phyloP scores from a whole-genome alignment of 2,329 filamentous ascomycete species.

The Periconia sp. region DNA sequence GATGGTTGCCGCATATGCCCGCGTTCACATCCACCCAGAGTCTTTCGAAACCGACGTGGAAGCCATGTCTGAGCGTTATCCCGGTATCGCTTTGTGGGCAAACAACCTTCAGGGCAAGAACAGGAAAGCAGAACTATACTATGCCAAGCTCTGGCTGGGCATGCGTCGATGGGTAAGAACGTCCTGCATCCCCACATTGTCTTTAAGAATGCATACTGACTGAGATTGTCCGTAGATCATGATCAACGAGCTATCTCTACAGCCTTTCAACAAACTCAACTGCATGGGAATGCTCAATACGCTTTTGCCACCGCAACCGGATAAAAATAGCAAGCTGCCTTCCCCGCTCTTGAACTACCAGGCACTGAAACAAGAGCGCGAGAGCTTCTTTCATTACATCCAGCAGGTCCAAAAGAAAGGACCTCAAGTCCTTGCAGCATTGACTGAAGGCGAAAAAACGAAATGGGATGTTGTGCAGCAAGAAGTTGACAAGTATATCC shows the following conservation, averaged over 20 bases:
- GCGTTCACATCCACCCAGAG: slow-evolving; percentile 55
- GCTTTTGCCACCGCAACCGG: slow-evolving; percentile 60
- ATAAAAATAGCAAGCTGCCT: slow-evolving; percentile 39
- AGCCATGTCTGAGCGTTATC: slow-evolving; percentile 53
- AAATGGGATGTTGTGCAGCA: slow-evolving; percentile 56
- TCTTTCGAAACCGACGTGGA: slow-evolving; percentile 51
- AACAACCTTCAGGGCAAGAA: slow-evolving; percentile 50
- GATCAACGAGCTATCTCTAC: slow-evolving; percentile 65
- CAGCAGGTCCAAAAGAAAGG: slow-evolving; percentile 59
- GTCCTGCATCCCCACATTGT: background rate
- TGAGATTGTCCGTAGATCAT: slow-evolving; percentile 50
- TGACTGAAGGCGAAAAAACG: slow-evolving; percentile 57
- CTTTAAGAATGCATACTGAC: slow-evolving; percentile 14
- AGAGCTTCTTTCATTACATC: slow-evolving; percentile 65
- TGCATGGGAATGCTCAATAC: slow-evolving; percentile 70
- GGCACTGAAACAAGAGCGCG: slow-evolving; percentile 59
- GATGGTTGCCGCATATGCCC: slow-evolving; percentile 55
- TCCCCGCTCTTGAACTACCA: slow-evolving; percentile 55
- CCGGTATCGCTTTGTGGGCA: slow-evolving; percentile 60
- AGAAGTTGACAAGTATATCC: slow-evolving; percentile 60
- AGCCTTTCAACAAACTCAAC: slow-evolving; percentile 65
- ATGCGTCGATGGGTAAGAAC: slow-evolving; percentile 64
- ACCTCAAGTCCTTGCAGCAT: slow-evolving; percentile 52
- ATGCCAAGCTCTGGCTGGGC: slow-evolving; percentile 63
- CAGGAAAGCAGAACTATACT: slow-evolving; percentile 44